A percentile compares a stretch with the other conserved stretches of the same genome.
Conservation (phyloP, 1,284 basidiomycete genomes). For the Papiliotrema fonsecae region DNA sequence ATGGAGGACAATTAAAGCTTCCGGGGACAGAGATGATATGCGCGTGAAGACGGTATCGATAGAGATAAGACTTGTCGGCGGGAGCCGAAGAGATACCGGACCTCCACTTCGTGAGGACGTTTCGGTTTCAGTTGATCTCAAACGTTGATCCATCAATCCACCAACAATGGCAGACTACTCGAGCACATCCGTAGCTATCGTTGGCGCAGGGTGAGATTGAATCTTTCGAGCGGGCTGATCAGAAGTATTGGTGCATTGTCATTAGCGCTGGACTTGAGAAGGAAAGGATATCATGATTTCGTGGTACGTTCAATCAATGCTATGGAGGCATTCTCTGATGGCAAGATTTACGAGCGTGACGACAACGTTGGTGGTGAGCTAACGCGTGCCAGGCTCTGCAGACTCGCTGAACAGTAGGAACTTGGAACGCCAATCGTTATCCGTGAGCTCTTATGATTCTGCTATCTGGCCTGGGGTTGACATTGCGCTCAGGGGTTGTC, state of each 20-base stretch:
- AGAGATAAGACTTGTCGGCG: too few relatives aligned
- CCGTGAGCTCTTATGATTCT: conserved; percentile 11
- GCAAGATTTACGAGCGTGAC: conserved; percentile 27
- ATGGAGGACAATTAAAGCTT: too few relatives aligned
- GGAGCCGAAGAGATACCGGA: too few relatives aligned
- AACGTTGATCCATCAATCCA: too few relatives aligned
- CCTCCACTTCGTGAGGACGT: too few relatives aligned
- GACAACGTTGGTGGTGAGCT: conserved; percentile 24
- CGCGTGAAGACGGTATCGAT: too few relatives aligned
- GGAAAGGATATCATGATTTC: conserved; percentile 21
- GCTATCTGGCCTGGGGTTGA: neutral
- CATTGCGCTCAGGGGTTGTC: conserved; percentile 21
- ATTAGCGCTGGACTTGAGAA: conserved; percentile 18
- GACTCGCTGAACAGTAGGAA: conserved; percentile 19
- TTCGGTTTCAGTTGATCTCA: too few relatives aligned
- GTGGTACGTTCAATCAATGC: conserved; percentile 12
- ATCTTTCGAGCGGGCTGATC: neutral
- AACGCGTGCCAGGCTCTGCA: neutral
- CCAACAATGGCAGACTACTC: too few relatives aligned
- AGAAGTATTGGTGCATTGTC: conserved; percentile 21
- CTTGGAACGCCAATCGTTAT: conserved; percentile 22
- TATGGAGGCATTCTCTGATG: neutral
- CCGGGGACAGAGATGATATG: too few relatives aligned
- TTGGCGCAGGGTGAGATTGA: conserved; percentile 25
- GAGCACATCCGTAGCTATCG: conserved; percentile 16